phyloP scores from a whole-genome alignment of 306 rosid genomes.

The Fagus sylvatica region DNA sequence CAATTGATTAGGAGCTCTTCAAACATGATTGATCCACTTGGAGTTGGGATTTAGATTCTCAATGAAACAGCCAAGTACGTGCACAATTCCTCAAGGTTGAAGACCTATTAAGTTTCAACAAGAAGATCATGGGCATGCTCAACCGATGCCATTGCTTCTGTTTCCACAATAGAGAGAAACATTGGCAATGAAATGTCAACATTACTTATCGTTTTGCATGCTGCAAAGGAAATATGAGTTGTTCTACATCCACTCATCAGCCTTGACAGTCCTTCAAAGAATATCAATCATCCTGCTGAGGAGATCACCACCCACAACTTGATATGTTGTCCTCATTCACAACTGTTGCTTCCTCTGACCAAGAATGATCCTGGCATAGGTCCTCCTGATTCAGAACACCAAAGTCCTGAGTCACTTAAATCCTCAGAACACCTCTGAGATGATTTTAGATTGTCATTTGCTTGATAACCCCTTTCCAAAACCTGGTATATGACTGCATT shows the following conservation, averaged over 20 bases:
- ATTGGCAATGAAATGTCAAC: not conserved
- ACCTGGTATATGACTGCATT: constrained; percentile 27
- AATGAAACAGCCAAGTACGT: not conserved
- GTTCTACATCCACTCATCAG: not conserved
- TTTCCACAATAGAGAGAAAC: too few relatives aligned
- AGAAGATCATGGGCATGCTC: not conserved
- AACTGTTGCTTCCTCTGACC: constrained; percentile 3
- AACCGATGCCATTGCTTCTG: not conserved
- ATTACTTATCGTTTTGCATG: not conserved
- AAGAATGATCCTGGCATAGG: not conserved
- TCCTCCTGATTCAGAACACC: constrained; percentile 8
- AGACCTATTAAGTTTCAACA: not conserved
- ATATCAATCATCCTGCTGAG: not conserved
- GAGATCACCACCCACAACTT: not conserved
- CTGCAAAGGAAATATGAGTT: not conserved
- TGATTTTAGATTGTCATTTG: constrained; percentile 38
- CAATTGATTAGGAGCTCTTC: not conserved
- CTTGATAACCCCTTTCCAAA: constrained; percentile 51
- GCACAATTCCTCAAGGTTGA: not conserved
- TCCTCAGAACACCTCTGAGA: constrained; percentile 35
- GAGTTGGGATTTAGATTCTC: too few relatives aligned
- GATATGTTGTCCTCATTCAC: not conserved
- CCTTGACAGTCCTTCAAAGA: not conserved
- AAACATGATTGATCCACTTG: not conserved
- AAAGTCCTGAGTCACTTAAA: constrained; percentile 21